These are phyloP conservation scores for Paratinospora sagittata DNA, from an alignment of 164 flowering plant species.

Conservation along the genomic window DNA sequence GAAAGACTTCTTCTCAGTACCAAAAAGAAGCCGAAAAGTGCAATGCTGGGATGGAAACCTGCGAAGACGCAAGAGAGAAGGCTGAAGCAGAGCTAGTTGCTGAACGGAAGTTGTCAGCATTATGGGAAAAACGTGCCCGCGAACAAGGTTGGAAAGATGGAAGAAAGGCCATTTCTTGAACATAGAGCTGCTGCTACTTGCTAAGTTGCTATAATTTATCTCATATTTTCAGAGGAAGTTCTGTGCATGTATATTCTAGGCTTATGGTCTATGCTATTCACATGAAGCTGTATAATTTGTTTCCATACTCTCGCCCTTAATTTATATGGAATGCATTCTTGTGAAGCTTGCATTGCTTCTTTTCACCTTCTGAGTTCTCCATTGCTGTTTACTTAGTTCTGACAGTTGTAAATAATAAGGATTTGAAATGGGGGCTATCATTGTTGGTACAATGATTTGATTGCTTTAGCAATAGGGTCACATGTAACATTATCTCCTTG, in stretches of 20 bases:
- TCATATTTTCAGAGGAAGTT: not conserved
- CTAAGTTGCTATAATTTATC: slow-evolving; percentile 1
- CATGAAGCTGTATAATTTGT: slow-evolving; percentile 3
- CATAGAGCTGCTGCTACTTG: not conserved
- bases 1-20: slow-evolving; percentile 39
- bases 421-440: not conserved
- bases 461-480: not conserved
- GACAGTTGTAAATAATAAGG: not conserved
- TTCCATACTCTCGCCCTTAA: not conserved
- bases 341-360: not conserved
- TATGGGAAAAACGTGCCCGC: slow-evolving; percentile 62
- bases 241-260: not conserved
- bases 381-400: not conserved
- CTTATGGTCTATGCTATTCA: slow-evolving; percentile 5
- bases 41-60: slow-evolving; percentile 44
- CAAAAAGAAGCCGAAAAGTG: slow-evolving; percentile 72
- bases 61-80: slow-evolving; percentile 66
- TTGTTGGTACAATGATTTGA: not conserved
- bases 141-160: slow-evolving; percentile 43
- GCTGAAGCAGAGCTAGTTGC: slow-evolving; percentile 40
- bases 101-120: slow-evolving; percentile 38
- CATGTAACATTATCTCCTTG: too few species aligned
- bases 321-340: not conserved
- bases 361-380: not conserved
- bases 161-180: slow-evolving; percentile 11